Evolutionary conservation across 371 early-diverging fungal genomes (phyloP), one percentile per base, ranked within the genome.

Genomic region (Syncephalis fuscata): DNA sequence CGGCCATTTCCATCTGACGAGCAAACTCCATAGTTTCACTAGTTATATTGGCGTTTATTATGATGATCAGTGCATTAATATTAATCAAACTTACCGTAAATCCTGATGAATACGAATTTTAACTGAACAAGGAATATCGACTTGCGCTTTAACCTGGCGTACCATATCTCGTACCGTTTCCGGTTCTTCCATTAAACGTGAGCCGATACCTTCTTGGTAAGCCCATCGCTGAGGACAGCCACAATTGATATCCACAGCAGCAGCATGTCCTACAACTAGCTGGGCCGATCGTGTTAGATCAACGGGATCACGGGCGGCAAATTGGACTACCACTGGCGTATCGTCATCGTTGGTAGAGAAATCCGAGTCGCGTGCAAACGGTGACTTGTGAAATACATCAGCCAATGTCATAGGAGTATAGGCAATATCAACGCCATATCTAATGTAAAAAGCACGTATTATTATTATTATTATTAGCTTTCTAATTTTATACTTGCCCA

Each of bases 331-430:
- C 14, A 92, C 78, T 0, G 93, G 92, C 39, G 76, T 73, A 51
- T 92, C 92, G 8, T 44, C 48, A 16, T 50, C 46, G 60, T 82
- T 82, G 8, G 93, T 89, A 0, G 79, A 71, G 54, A 82, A 90
- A 54, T 93, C 96, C 2, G 67, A 59, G 14, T 80, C 74, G 14
- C 94, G 80, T 11, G 88, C 79, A 52, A 80, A 73, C 26, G 74
- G 70, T 22, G 88, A 87, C 21, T 76, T 71, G 46, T 78, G 73
- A 67, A 94, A 98, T 0, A 87, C 88, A 56, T 89, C 88, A 16
- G 97, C 86, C 11, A 97, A 69, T 44, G 96, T 92, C 98, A 98
- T 98, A 23, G 98, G 97, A 0, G 97, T 95, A 57, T 89, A 97
- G 0, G 80, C 80, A n/a, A 97, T 65, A 62, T 96, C 90, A 21